Percentiles rank a stretch among this genome's conserved stretches.
Conservation (phyloP, 2,329 filamentous ascomycete genomes). For the Fusarium papillatum region DNA sequence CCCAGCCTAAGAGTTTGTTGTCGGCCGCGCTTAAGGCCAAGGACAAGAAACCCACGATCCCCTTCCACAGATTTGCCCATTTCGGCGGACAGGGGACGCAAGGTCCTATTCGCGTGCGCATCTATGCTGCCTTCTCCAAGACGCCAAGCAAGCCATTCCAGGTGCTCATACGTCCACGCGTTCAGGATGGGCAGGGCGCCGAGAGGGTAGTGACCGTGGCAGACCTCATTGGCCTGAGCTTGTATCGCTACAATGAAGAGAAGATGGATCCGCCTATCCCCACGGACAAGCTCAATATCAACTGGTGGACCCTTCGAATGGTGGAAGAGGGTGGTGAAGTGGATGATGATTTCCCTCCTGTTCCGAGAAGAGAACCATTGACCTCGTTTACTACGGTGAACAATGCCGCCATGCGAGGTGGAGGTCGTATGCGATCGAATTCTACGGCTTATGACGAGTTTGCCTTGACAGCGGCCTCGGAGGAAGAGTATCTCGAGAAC, state of each 20-base stretch:
- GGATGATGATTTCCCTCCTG: slow-evolving; percentile 86
- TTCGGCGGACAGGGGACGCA: slow-evolving; percentile 84
- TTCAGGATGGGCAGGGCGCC: slow-evolving; percentile 74
- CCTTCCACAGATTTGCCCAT: slow-evolving; percentile 82
- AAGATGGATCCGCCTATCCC: slow-evolving; percentile 77
- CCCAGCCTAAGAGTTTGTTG: slow-evolving; percentile 78
- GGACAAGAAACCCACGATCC: slow-evolving; percentile 76
- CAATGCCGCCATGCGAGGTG: slow-evolving; percentile 80
- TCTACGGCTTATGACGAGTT: slow-evolving; percentile 88
- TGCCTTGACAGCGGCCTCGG: slow-evolving; percentile 80
- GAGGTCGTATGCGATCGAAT: slow-evolving; percentile 72
- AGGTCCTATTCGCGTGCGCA: slow-evolving; percentile 81
- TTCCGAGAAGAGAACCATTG: slow-evolving; percentile 81
- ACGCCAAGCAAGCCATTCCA: slow-evolving; percentile 76
- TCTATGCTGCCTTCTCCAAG: slow-evolving; percentile 81
- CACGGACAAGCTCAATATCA: slow-evolving; percentile 79
- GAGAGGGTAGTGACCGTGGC: slow-evolving; percentile 78
- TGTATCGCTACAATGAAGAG: slow-evolving; percentile 85
- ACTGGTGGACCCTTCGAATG: slow-evolving; percentile 87
- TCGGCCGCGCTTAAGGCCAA: slow-evolving; percentile 81
- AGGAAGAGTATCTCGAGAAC: slow-evolving; percentile 78
- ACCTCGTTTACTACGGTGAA: slow-evolving; percentile 86
- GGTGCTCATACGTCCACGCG: slow-evolving; percentile 77
- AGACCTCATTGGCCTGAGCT: slow-evolving; percentile 84
- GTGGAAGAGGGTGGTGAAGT: slow-evolving; percentile 88